Percentiles rank a stretch among this genome's conserved stretches.
Conservation (phyloP, 2,329 filamentous ascomycete genomes). For the Apiospora aurea region DNA sequence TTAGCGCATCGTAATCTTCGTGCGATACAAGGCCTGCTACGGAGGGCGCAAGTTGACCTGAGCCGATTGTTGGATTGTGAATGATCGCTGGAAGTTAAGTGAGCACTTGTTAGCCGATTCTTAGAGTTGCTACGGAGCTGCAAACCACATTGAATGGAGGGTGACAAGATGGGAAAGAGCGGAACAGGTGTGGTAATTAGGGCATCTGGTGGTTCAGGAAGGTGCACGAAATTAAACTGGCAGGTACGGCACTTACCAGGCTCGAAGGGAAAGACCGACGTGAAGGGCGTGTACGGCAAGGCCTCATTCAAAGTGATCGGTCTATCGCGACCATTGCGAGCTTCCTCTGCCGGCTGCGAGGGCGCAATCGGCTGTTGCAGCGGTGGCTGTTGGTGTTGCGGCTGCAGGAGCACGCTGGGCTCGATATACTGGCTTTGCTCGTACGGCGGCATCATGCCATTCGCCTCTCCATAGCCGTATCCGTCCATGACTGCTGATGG, state of each 20-base stretch:
- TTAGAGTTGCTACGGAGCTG: neutral
- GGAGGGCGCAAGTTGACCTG: conserved; percentile 58
- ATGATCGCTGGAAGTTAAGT: conserved; percentile 61
- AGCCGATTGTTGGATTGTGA: conserved; percentile 67
- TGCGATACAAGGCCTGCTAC: conserved; percentile 59
- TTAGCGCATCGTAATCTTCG: conserved; percentile 70
- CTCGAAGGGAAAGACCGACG: conserved; percentile 80
- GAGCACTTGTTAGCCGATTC: neutral
- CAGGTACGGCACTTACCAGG: conserved; percentile 60
- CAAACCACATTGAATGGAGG: neutral
- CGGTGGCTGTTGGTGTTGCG: conserved; percentile 24
- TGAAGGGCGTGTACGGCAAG: conserved; percentile 82
- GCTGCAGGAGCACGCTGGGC: conserved; percentile 31
- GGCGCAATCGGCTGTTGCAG: neutral
- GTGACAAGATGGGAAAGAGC: neutral
- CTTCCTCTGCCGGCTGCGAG: neutral
- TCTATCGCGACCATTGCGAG: conserved; percentile 33
- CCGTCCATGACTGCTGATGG: neutral
- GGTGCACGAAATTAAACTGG: conserved; percentile 23
- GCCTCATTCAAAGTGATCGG: conserved; percentile 76
- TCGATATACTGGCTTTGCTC: conserved; percentile 28
- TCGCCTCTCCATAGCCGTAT: conserved; percentile 30
- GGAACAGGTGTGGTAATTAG: neutral
- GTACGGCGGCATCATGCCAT: conserved; percentile 38
- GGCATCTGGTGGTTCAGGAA: conserved; percentile 14